Percentiles rank a stretch among this genome's conserved stretches.
Evolutionary conservation across 768 basidiomycete species (phyloP).

Genomic region (Suillus sp.): DNA sequence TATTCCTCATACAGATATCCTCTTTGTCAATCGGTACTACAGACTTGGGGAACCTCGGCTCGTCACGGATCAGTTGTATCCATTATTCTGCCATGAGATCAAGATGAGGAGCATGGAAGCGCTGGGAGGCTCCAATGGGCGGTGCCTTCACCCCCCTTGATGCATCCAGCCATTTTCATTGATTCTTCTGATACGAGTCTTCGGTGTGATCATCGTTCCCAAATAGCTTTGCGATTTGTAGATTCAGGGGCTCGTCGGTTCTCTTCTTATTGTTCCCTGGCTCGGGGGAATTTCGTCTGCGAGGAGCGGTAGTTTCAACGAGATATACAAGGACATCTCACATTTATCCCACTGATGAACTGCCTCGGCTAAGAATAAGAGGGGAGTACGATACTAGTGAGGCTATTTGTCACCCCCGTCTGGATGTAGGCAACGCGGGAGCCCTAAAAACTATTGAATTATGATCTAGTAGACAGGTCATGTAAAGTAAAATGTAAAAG

Average conservation of each 20-base stretch:
- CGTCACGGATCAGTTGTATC: background rate
- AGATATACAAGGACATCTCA: background rate
- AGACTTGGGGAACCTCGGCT: constrained; percentile 7
- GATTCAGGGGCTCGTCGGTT: background rate
- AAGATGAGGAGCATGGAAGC: background rate
- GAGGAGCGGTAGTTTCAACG: background rate
- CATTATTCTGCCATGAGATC: background rate
- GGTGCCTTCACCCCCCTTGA: too few species aligned
- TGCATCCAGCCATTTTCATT: background rate
- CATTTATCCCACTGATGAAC: background rate
- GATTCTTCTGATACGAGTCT: background rate
- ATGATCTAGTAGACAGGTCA: background rate
- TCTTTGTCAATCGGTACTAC: constrained; percentile 4
- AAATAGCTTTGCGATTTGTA: background rate
- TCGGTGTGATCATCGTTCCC: background rate
- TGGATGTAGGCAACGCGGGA: background rate
- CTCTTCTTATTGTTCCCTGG: background rate
- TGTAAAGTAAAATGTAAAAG: background rate
- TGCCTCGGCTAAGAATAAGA: background rate
- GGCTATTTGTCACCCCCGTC: background rate
- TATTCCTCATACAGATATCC: constrained; percentile 17
- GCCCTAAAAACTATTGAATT: background rate
- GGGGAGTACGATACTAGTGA: too few species aligned
- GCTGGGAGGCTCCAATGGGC: background rate
- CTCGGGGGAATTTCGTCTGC: background rate